Conservation (phyloP, 768 basidiomycete genomes). For the Lactarius psammicola region DNA sequence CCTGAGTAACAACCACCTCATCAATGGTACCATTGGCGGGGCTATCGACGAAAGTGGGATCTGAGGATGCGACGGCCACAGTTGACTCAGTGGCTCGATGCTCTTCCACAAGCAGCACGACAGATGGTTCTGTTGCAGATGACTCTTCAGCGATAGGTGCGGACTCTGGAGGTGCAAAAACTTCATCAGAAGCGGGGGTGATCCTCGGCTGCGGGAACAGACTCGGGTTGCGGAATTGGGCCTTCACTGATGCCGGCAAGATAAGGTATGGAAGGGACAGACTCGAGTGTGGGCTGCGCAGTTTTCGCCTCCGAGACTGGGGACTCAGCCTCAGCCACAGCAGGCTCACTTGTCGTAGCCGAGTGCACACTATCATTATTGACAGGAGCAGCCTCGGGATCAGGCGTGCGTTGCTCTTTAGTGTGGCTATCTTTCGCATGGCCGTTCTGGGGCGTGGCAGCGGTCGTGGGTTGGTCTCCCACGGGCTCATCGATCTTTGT, state of each 20-base stretch:
- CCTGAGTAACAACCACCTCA: background rate
- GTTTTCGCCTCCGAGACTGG: slow-evolving; percentile 11
- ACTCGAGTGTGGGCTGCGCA: background rate
- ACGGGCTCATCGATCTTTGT: slow-evolving; percentile 28
- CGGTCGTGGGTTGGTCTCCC: slow-evolving; percentile 24
- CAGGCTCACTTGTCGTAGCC: slow-evolving; percentile 36
- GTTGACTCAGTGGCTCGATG: background rate
- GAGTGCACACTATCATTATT: slow-evolving; percentile 29
- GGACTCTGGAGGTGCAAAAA: slow-evolving; percentile 7
- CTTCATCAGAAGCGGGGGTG: slow-evolving; percentile 11
- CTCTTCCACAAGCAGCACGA: slow-evolving; percentile 2
- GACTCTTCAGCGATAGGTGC: slow-evolving; percentile 12
- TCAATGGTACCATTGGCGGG: background rate
- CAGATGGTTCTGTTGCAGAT: background rate
- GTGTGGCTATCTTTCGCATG: background rate
- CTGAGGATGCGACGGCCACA: background rate
- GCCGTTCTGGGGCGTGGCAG: slow-evolving; percentile 13
- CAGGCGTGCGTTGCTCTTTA: background rate
- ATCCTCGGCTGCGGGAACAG: slow-evolving; percentile 22
- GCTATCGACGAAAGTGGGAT: background rate
- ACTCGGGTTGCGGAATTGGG: slow-evolving; percentile 35
- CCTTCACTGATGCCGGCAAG: slow-evolving; percentile 3
- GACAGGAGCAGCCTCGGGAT: background rate
- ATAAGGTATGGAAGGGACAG: background rate
- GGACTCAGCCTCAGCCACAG: slow-evolving; percentile 25